Evolutionary conservation across 148 eudicot species (phyloP).

Genomic region (Tetragonia tetragonoides): DNA sequence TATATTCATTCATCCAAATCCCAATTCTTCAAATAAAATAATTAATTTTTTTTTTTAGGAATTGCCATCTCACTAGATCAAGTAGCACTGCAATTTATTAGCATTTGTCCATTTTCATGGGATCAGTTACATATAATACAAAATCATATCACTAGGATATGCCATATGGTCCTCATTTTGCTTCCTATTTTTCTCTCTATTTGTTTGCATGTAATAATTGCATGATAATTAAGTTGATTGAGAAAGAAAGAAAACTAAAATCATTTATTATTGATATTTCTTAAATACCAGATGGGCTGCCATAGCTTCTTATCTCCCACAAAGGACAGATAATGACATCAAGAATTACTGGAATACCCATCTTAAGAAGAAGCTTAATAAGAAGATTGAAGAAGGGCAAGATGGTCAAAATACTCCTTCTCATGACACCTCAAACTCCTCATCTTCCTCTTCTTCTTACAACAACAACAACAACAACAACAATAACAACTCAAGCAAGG

Average conservation of each 20-base stretch:
- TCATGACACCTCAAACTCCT: conserved; percentile 6
- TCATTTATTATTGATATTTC: not conserved
- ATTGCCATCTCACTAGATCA: too few relatives aligned
- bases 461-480: conserved; percentile 10
- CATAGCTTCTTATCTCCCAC: conserved; percentile 35
- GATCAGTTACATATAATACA: conserved; percentile 18
- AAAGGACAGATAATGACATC: conserved; percentile 35
- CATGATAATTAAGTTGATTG: too few relatives aligned
- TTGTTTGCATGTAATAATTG: too few relatives aligned
- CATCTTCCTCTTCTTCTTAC: conserved; percentile 40
- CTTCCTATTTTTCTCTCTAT: too few relatives aligned
- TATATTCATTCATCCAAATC: not conserved
- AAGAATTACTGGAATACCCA: conserved; percentile 29
- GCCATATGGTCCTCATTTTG: too few relatives aligned
- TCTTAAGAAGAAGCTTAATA: conserved; percentile 11
- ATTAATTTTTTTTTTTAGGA: too few relatives aligned
- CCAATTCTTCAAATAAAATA: too few relatives aligned
- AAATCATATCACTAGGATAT: not conserved
- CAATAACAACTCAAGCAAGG: conserved; percentile 40
- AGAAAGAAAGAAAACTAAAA: conserved; percentile 52
- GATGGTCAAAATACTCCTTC: conserved; percentile 16
- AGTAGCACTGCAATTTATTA: conserved; percentile 6
- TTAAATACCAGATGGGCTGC: conserved; percentile 37
- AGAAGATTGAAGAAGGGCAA: conserved; percentile 25
- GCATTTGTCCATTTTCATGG: conserved; percentile 16